Evolutionary conservation across 2,329 filamentous ascomycete genomes (phyloP).

Genomic region (Cercospora janseana): DNA sequence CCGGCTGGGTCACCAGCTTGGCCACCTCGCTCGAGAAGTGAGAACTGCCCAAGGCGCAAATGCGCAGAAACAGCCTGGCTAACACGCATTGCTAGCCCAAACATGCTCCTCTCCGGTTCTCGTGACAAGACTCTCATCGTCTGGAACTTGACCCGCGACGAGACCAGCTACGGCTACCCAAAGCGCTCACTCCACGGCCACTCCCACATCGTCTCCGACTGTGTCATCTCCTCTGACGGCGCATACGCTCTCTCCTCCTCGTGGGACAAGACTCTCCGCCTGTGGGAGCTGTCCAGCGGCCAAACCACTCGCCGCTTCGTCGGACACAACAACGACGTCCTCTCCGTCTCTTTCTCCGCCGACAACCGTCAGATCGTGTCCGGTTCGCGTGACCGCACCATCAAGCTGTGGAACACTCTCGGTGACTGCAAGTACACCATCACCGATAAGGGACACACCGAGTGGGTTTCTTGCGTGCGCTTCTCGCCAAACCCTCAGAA

Average conservation of each 20-base stretch:
- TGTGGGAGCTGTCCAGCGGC: conserved; percentile 98
- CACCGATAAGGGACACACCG: conserved; percentile 99
- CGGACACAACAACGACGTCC: conserved; percentile 98
- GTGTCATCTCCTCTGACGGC: conserved; percentile 99
- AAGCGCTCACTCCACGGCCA: conserved; percentile 98
- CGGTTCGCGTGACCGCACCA: conserved; percentile 94
- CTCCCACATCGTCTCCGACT: conserved; percentile 99
- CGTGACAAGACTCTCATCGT: conserved; percentile 99
- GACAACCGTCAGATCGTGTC: conserved; percentile 99
- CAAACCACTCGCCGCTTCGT: conserved; percentile 97
- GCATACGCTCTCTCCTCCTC: conserved; percentile 98
- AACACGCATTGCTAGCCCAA: conserved; percentile 62
- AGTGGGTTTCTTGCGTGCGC: conserved; percentile 99
- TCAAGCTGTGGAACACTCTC: conserved; percentile 99
- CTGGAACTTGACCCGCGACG: conserved; percentile 99
- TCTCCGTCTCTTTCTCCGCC: conserved; percentile 99
- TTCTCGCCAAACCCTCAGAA: conserved; percentile 99
- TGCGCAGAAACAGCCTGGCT: conserved; percentile 17
- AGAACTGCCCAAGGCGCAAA: conserved; percentile 37
- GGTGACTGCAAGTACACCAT: conserved; percentile 99
- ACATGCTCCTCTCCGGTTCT: conserved; percentile 97
- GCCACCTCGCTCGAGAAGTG: conserved; percentile 98
- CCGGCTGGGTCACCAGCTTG: conserved; percentile 98
- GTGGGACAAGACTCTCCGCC: conserved; percentile 99
- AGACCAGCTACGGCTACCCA: conserved; percentile 96